A percentile compares a stretch with the other conserved stretches of the same genome.
phyloP scores from a whole-genome alignment of 305 asterid species.

The Andrographis paniculata region DNA sequence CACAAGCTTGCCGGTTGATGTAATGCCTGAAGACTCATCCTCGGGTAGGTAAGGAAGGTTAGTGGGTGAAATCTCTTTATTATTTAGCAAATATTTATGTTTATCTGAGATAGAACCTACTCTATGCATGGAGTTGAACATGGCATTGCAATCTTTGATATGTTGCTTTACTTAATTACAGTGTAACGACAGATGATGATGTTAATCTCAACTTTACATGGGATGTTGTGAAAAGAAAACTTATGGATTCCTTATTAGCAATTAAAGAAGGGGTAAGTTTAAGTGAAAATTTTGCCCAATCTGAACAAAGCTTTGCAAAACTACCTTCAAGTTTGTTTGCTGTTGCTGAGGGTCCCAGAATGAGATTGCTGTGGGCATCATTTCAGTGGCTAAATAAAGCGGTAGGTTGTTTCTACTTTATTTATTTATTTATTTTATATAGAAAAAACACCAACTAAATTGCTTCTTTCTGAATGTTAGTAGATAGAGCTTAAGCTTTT shows the following conservation, averaged over 20 bases:
- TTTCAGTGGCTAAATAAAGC: slow-evolving; percentile 79
- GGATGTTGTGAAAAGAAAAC: slow-evolving; percentile 71
- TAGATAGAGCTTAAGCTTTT: not conserved
- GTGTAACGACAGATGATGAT: slow-evolving; percentile 35
- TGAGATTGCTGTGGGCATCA: slow-evolving; percentile 77
- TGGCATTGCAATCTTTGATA: slow-evolving; percentile 11
- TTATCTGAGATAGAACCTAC: slow-evolving; percentile 4
- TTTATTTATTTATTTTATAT: slow-evolving; percentile 16
- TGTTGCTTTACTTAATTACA: slow-evolving; percentile 28
- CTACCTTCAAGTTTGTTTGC: slow-evolving; percentile 65
- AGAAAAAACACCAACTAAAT: not conserved
- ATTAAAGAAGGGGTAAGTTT: slow-evolving; percentile 31
- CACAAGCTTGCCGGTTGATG: slow-evolving; percentile 27
- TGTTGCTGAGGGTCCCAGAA: slow-evolving; percentile 77
- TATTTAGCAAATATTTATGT: slow-evolving; percentile 18
- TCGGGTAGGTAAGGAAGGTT: slow-evolving; percentile 96
- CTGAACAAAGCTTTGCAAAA: slow-evolving; percentile 34
- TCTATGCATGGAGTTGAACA: slow-evolving; percentile 2
- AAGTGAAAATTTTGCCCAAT: slow-evolving; percentile 30
- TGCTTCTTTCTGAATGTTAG: not conserved
- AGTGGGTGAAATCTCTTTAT: slow-evolving; percentile 28
- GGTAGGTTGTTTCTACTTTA: slow-evolving; percentile 55
- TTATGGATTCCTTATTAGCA: slow-evolving; percentile 56
- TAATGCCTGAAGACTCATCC: slow-evolving; percentile 41
- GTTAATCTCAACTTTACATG: slow-evolving; percentile 56